Conservation (phyloP, 2,329 filamentous ascomycete species). For the Sclerotinia trifoliorum region DNA sequence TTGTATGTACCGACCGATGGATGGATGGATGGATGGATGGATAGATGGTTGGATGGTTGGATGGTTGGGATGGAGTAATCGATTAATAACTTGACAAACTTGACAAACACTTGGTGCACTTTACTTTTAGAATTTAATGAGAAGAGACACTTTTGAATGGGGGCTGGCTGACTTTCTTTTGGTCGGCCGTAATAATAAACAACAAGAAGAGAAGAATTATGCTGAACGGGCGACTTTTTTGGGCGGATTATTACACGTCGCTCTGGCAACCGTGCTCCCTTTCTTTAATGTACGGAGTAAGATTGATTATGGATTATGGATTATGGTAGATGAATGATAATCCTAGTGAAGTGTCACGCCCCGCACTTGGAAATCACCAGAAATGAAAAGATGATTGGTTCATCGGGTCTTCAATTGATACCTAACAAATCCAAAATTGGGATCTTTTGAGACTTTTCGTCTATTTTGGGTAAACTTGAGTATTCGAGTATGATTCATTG, state of each 20-base stretch:
- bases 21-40: no score
- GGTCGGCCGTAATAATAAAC: neutral
- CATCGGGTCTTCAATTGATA: neutral
- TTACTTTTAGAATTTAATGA: no score
- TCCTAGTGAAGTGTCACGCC: slow-evolving; percentile 2
- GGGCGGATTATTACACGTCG: slow-evolving; percentile 1
- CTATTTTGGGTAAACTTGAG: neutral
- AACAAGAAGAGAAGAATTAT: neutral
- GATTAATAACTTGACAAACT: neutral
- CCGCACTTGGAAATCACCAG: neutral
- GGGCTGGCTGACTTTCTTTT: neutral
- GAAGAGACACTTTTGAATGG: neutral
- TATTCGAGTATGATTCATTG: neutral
- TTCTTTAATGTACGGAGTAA: neutral
- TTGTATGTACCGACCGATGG: neutral
- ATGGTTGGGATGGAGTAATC: neutral
- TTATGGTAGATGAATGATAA: neutral
- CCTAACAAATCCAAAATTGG: neutral
- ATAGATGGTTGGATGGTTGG: no score
- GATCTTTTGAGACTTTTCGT: neutral
- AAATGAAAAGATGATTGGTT: neutral
- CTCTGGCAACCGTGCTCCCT: slow-evolving; percentile 20
- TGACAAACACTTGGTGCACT: no score
- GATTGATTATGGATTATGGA: no score
- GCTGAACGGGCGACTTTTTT: neutral